Percentiles rank a stretch among this genome's conserved stretches.
Conservation (phyloP, 2,329 filamentous ascomycete genomes). For the Aspergillus sp. region DNA sequence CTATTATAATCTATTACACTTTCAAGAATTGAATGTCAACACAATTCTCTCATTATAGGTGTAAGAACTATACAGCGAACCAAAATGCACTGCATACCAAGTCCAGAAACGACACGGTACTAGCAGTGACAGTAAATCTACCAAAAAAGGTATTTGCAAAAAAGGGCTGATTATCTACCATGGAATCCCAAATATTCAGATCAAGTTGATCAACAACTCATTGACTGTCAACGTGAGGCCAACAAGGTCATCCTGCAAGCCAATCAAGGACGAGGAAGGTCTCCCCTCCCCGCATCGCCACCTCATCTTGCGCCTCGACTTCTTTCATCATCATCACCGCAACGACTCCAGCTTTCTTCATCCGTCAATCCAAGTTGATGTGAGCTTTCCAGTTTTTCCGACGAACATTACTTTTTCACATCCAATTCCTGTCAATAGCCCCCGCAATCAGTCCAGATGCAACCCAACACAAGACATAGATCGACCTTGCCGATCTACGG, state of each 20-base stretch:
- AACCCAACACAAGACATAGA: constrained; percentile 12
- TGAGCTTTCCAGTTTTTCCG: neutral
- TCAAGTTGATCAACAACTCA: neutral
- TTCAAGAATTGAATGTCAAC: too few relatives aligned
- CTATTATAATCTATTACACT: neutral
- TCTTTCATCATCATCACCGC: neutral
- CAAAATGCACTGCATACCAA: too few relatives aligned
- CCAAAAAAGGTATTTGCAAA: too few relatives aligned
- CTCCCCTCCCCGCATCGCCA: constrained; percentile 19
- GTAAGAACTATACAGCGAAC: too few relatives aligned
- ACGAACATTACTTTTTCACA: neutral
- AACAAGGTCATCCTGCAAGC: neutral
- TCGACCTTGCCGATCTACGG: constrained; percentile 27
- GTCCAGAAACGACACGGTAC: too few relatives aligned
- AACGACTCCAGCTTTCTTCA: neutral
- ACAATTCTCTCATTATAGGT: too few relatives aligned
- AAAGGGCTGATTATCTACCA: too few relatives aligned
- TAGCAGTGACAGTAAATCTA: too few relatives aligned
- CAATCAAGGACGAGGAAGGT: neutral
- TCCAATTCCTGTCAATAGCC: neutral
- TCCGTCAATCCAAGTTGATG: neutral
- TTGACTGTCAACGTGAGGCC: neutral
- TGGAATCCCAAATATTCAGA: too few relatives aligned
- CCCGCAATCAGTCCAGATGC: constrained; percentile 10
- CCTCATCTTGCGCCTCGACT: constrained; percentile 5